These are phyloP conservation scores for Salix koriyanagi DNA, from an alignment of 345 rosid genomes.

Conservation along the genomic window DNA sequence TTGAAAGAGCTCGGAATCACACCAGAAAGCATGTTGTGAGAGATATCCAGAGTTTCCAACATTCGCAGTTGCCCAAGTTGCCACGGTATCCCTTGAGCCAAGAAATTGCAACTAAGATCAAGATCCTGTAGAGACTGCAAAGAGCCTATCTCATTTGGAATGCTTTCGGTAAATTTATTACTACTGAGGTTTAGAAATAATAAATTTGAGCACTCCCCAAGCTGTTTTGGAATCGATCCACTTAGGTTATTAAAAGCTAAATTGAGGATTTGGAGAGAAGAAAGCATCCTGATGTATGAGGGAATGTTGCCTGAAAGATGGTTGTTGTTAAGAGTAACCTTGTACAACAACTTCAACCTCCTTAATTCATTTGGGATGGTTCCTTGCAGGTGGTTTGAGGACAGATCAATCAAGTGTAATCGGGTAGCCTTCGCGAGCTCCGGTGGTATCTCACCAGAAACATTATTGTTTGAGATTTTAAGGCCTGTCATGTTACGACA, in stretches of 20 bases:
- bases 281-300: not conserved
- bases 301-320: slow-evolving; percentile 1
- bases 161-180: not conserved
- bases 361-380: not conserved
- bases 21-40: not conserved
- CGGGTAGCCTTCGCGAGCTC: too few species aligned
- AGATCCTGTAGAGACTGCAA: not conserved
- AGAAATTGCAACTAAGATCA: not conserved
- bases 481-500: not conserved
- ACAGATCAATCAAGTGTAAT: too few species aligned
- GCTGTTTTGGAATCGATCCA: slow-evolving; percentile 2
- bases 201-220: not conserved
- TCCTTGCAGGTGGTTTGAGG: too few species aligned
- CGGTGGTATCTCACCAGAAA: not conserved
- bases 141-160: slow-evolving; percentile 1
- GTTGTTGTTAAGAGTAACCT: not conserved
- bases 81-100: slow-evolving; percentile 2
- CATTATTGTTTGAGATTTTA: not conserved
- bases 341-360: not conserved
- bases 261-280: too few species aligned
- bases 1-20: not conserved
- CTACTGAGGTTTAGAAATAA: not conserved
- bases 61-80: not conserved
- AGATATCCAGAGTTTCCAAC: too few species aligned
- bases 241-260: not conserved